A percentile compares a stretch with the other conserved stretches of the same genome.
Evolutionary conservation across 768 basidiomycete species (phyloP).

Genomic region (Russula dissimulans): DNA sequence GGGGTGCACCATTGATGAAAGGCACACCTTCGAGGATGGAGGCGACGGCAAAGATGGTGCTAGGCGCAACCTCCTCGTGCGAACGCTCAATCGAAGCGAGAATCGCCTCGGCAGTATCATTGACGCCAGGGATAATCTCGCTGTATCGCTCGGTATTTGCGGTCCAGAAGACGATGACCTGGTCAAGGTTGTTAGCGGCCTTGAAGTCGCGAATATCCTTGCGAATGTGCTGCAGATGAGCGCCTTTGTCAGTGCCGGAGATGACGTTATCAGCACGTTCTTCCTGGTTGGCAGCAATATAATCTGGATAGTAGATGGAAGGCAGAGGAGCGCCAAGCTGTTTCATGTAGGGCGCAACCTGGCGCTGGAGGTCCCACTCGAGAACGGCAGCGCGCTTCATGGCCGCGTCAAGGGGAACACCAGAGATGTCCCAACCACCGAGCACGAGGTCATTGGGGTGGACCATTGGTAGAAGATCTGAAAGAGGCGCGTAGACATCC

Average conservation of each 20-base stretch:
- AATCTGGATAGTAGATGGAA: slow-evolving; percentile 94
- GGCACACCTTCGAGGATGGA: slow-evolving; percentile 91
- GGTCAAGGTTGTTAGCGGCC: slow-evolving; percentile 68
- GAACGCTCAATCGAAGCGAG: slow-evolving; percentile 73
- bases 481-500: slow-evolving; percentile 88
- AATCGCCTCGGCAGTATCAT: slow-evolving; percentile 87
- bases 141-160: slow-evolving; percentile 98
- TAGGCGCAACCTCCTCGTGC: slow-evolving; percentile 93
- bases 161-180: slow-evolving; percentile 94
- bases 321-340: slow-evolving; percentile 77
- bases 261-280: slow-evolving; percentile 92
- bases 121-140: slow-evolving; percentile 88
- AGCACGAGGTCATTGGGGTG: slow-evolving; percentile 97
- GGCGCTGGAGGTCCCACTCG: slow-evolving; percentile 94
- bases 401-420: slow-evolving; percentile 74
- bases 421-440: slow-evolving; percentile 98
- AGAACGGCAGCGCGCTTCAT: slow-evolving; percentile 92
- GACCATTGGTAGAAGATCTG: slow-evolving; percentile 92
- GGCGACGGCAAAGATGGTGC: slow-evolving; percentile 91
- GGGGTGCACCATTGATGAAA: slow-evolving; percentile 95
- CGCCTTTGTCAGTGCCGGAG: slow-evolving; percentile 78
- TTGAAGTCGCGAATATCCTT: slow-evolving; percentile 95
- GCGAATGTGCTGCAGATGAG: slow-evolving; percentile 85
- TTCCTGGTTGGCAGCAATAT: slow-evolving; percentile 96
- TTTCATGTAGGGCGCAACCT: slow-evolving; percentile 81